Evolutionary conservation across 1,139 yeast genomes (phyloP), one percentile per base, ranked within the genome.

Genomic region (Candida sanyaensis): DNA sequence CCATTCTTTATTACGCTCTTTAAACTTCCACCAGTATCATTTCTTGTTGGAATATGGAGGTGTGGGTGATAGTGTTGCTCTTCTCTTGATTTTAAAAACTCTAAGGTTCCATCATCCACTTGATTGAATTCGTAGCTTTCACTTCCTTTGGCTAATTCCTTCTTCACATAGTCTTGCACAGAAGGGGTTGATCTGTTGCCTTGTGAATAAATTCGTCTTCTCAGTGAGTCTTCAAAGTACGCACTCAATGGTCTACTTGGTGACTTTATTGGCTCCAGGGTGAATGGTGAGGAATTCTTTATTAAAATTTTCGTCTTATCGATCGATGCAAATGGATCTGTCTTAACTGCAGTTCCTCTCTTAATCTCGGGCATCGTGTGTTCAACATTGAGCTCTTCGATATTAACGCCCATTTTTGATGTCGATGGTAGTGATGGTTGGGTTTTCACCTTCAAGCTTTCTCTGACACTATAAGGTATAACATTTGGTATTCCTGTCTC

Each of bases 1-100:
- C 69, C 71, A 47, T 62, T 63, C 49, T 60, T 76, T 50, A 74
- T 43, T 3, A 71, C 55, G 9, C 68, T 64, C 47, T 68, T 75
- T 47, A 78, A 57, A 52, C 79, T 77, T 32, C 79, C 82, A 30
- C 80, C 82, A 5, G 78, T 77, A 50, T 69, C 65, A 48, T 71
- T 70, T 34, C 58, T 55, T 21, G 51, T 17, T 5, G 41, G 32
- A n/a, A 36, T 5, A 36, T 32, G 36, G 8, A 32, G n/a, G 47
- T 32, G 36, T 8, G 12, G n/a, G 47, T 47, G 41, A 40, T 51
- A 38, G 6, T 45, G 46, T 31, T 61, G 68, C 38, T 65, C 74
- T 52, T 73, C 77, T 53, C 83, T 69, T 27, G 75, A 73, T 51
- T 81, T 78, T 52, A 88, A 67, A 59, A 86, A 88, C 47, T 85